Base-by-base conservation (phyloP, 495 filamentous ascomycete genomes). In the Pseudoneurospora amorphoporcata region DNA sequence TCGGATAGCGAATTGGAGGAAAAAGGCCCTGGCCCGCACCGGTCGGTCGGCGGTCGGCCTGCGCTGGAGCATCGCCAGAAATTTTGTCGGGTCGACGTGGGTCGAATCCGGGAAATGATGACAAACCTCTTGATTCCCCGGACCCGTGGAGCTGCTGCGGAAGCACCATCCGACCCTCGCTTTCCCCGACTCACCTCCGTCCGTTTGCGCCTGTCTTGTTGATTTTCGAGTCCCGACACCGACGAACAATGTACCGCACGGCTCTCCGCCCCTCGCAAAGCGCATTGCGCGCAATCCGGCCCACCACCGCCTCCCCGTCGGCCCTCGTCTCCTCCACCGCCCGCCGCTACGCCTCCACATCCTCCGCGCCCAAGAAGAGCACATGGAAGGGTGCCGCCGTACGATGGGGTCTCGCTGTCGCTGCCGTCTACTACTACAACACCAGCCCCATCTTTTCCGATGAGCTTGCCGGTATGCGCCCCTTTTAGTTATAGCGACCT, bases 401-500 rank as follows among this genome's bases (percentile, higher is more conserved):
- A 72, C 86, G 94, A 81, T 90, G 92, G 86, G 93, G 89, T 70
- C 76, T 95, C 65, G 94, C 93, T n/a, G 83, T 81, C 69, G 94
- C 84, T 32, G 88, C 88, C n/a, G 79, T 97, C 40, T 99, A 98
- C 84, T 97, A 90, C 79, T 99, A 98, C 81, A 94, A 94, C 82
- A 98, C 94, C 47, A 94, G 90, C 79, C 87, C 87, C 74, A 84
- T 92, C 43, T 98, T 99, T 81, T 91, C 94, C 14, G 90, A 98
- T 78, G 89, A 94, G 82, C 88, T 91, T 40, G 82, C 87, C 70
- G 87, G 95, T 97, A 86, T 72, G 91, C 76, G 35, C 68, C 43
- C 58, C 10, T 8, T 41, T 14, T 42, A 8, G 40, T 17, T 35
- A 14, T 10, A 40, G 4, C 69, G 4, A 10, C 12, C n/a, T 43